Conservation (phyloP, 306 rosid genomes). For the Hippophae gyantsensis region DNA sequence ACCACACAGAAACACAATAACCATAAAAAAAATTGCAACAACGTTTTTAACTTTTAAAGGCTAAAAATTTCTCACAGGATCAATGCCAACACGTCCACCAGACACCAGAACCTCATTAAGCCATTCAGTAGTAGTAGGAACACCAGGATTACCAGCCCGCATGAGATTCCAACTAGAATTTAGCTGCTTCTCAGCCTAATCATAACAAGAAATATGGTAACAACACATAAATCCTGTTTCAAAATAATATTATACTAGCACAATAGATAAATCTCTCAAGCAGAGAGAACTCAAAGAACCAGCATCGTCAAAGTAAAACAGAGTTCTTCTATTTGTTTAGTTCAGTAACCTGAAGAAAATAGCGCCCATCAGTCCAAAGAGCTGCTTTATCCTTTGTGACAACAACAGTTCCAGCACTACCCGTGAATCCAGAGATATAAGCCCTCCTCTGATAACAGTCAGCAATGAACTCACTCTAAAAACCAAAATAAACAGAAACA, state of each 20-base stretch:
- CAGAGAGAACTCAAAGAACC: background rate
- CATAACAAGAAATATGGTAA: slow-evolving; percentile 1
- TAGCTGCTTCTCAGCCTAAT: slow-evolving; percentile 89
- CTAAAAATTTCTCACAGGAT: slow-evolving; percentile 68
- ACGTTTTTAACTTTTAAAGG: slow-evolving; percentile 6
- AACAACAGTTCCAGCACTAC: slow-evolving; percentile 92
- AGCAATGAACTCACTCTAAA: slow-evolving; percentile 92
- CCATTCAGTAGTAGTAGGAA: slow-evolving; percentile 84
- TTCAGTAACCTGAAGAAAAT: slow-evolving; percentile 75
- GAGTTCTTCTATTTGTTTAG: background rate
- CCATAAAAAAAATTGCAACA: background rate
- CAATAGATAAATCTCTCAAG: background rate
- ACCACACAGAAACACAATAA: background rate
- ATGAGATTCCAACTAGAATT: slow-evolving; percentile 84
- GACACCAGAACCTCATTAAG: slow-evolving; percentile 76
- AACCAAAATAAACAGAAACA: slow-evolving; percentile 2
- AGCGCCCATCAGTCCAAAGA: slow-evolving; percentile 97
- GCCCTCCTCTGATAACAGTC: slow-evolving; percentile 79
- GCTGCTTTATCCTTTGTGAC: slow-evolving; percentile 87
- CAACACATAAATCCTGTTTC: slow-evolving; percentile 1
- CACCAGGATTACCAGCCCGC: slow-evolving; percentile 84
- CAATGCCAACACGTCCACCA: slow-evolving; percentile 86
- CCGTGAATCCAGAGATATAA: slow-evolving; percentile 78
- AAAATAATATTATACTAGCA: background rate
- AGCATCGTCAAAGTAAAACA: background rate